Evolutionary conservation across 164 flowering plant genomes (phyloP).

Genomic region (Dillenia turbinata): DNA sequence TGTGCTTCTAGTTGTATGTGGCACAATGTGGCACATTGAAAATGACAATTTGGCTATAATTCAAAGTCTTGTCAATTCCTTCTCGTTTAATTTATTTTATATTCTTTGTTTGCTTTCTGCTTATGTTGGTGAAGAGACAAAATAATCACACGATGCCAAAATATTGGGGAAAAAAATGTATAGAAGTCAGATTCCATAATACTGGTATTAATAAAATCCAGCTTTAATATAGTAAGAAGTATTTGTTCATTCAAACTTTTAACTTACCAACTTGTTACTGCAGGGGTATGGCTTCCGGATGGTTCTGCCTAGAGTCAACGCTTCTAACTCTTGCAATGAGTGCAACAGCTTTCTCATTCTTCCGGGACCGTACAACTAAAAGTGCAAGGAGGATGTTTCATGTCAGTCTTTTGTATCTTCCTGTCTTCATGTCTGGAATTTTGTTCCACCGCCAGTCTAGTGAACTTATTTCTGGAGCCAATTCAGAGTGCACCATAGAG

Average conservation of each 20-base stretch:
- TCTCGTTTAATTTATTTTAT: too few species aligned
- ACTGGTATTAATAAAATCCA: too few species aligned
- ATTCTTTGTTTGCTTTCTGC: too few species aligned
- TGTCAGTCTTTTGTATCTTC: constrained; percentile 91
- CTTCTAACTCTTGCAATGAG: constrained; percentile 60
- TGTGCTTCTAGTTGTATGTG: too few species aligned
- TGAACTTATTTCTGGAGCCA: constrained; percentile 20
- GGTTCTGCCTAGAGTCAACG: constrained; percentile 83
- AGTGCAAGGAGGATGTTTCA: constrained; percentile 83
- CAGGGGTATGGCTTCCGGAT: constrained; percentile 85
- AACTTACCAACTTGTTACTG: background rate
- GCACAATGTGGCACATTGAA: too few species aligned
- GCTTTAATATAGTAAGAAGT: too few species aligned
- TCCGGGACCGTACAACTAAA: constrained; percentile 49
- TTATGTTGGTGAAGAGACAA: too few species aligned
- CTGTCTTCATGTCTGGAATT: constrained; percentile 83
- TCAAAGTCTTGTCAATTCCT: too few species aligned
- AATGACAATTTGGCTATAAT: too few species aligned
- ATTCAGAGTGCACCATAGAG: constrained; percentile 6
- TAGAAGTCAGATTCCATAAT: too few species aligned
- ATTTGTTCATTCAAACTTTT: background rate
- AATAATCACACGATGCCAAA: too few species aligned
- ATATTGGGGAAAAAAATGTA: too few species aligned
- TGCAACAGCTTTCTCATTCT: constrained; percentile 69
- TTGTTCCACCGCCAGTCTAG: constrained; percentile 65